Conservation (phyloP, 108 stramenopile species). For the Mayamaea pseudoterrestris region DNA sequence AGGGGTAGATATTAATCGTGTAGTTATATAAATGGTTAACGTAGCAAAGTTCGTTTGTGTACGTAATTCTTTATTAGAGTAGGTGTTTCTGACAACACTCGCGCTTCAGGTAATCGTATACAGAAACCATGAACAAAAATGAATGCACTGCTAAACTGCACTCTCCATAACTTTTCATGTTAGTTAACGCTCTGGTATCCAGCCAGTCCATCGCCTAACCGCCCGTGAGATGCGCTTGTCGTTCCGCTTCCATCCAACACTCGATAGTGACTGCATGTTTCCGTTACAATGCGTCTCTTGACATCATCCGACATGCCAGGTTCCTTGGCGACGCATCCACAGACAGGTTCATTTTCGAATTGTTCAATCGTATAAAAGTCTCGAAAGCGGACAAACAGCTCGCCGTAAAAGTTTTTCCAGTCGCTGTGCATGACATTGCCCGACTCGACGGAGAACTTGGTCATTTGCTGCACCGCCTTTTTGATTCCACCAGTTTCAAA, state of each 20-base stretch:
- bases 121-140: too few species aligned
- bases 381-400: slow-evolving; percentile 48
- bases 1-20: too few species aligned
- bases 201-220: too few species aligned
- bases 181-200: too few species aligned
- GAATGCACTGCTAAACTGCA: too few species aligned
- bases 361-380: slow-evolving; percentile 40
- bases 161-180: too few species aligned
- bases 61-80: too few species aligned
- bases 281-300: slow-evolving; percentile 33
- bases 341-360: slow-evolving; percentile 17
- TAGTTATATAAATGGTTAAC: too few species aligned
- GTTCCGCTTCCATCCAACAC: neutral
- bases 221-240: too few species aligned
- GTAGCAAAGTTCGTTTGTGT: too few species aligned
- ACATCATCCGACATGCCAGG: slow-evolving; percentile 24
- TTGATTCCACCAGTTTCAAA: slow-evolving; percentile 10
- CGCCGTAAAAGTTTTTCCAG: slow-evolving; percentile 48
- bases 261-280: slow-evolving; percentile 20
- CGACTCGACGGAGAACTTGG: slow-evolving; percentile 18
- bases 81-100: too few species aligned
- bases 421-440: slow-evolving; percentile 24
- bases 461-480: slow-evolving; percentile 26
- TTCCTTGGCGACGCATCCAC: slow-evolving; percentile 29
- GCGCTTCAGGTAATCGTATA: too few species aligned